phyloP scores from a whole-genome alignment of 768 basidiomycete species.

The Lactarius quietus region DNA sequence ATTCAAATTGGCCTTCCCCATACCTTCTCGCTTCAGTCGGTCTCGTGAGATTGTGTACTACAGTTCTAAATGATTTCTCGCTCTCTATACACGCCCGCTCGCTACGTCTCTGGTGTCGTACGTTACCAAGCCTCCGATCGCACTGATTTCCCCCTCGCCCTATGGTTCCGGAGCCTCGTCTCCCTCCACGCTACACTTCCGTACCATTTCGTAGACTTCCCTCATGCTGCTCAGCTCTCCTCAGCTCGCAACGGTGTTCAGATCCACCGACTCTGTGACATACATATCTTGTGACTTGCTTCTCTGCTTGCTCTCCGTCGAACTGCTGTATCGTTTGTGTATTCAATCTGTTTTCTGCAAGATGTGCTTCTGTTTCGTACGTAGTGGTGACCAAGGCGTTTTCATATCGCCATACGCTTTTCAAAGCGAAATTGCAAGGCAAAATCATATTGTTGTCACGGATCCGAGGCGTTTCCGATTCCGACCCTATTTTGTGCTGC shows the following conservation, averaged over 20 bases:
- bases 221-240: conserved; percentile 5
- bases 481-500: not conserved
- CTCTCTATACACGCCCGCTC: not conserved
- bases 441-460: not conserved
- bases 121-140: conserved; percentile 4
- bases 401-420: not conserved
- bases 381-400: not conserved
- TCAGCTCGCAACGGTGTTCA: conserved; percentile 17
- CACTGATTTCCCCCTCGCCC: not conserved
- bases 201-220: conserved; percentile 10
- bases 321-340: conserved; percentile 15
- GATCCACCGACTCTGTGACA: conserved; percentile 21
- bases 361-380: not conserved
- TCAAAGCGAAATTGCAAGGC: not conserved
- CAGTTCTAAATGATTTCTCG: not conserved
- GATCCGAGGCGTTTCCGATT: not conserved
- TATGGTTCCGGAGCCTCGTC: conserved; percentile 5
- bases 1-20: too few species aligned
- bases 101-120: conserved; percentile 2
- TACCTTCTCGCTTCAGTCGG: not conserved
- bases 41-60: not conserved
- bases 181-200: not conserved
- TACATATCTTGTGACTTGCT: conserved; percentile 19
- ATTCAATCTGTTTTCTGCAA: not conserved
- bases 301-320: conserved; percentile 10